Percentiles rank a stretch among this genome's conserved stretches.
These are phyloP conservation scores for Spathaspora passalidarum DNA, from an alignment of 805 yeast genomes.

Conservation along the genomic window DNA sequence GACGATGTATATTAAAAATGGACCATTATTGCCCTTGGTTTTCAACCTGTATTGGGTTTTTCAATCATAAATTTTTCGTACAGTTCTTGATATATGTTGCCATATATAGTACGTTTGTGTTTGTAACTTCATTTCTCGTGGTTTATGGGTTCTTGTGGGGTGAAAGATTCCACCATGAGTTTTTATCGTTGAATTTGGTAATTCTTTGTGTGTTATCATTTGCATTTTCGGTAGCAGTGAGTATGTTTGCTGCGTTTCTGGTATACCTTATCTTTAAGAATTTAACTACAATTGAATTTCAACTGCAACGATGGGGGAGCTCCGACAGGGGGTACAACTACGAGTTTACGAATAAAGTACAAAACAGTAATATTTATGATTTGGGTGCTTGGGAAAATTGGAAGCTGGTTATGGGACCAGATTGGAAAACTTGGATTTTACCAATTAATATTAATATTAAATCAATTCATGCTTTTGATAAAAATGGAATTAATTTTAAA, in stretches of 20 bases:
- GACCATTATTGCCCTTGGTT: conserved; percentile 88
- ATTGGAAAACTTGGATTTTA: conserved; percentile 65
- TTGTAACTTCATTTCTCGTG: conserved; percentile 36
- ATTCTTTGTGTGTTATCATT: conserved; percentile 58
- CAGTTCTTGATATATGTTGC: conserved; percentile 64
- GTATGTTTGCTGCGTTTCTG: conserved; percentile 52
- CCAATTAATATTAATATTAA: conserved; percentile 42
- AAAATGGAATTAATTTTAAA: conserved; percentile 52
- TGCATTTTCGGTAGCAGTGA: conserved; percentile 47
- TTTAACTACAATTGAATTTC: conserved; percentile 78
- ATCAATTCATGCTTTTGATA: conserved; percentile 15
- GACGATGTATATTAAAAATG: conserved; percentile 48
- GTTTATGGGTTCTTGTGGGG: conserved; percentile 48
- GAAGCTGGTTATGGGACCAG: conserved; percentile 69
- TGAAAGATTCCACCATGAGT: conserved; percentile 36
- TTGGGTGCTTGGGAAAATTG: conserved; percentile 65
- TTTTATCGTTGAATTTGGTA: conserved; percentile 56
- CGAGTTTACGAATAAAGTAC: conserved; percentile 36
- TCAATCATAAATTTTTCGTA: conserved; percentile 74
- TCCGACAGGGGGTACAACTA: conserved; percentile 28
- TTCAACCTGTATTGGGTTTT: conserved; percentile 79
- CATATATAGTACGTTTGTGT: conserved; percentile 43
- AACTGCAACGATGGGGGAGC: conserved; percentile 47
- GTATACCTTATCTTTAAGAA: conserved; percentile 60
- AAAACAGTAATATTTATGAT: conserved; percentile 70